Evolutionary conservation across 2,329 filamentous ascomycete species (phyloP).

Genomic region (Lojkania enalia): DNA sequence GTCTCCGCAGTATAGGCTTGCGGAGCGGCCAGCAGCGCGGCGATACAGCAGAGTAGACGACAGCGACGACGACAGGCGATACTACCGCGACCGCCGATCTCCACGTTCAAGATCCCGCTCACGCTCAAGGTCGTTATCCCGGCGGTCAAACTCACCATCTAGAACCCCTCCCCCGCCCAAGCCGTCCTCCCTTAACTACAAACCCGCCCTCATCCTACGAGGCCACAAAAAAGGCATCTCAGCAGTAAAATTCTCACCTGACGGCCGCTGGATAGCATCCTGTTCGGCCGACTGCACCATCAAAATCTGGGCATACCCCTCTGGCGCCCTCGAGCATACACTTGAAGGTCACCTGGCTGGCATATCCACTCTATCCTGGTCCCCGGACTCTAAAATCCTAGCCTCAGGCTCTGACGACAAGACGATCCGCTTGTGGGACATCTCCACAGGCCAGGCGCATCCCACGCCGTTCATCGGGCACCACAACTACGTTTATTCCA

Average conservation of each 20-base stretch:
- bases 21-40: slow-evolving; percentile 41
- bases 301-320: slow-evolving; percentile 84
- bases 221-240: slow-evolving; percentile 82
- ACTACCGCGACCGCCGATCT: slow-evolving; percentile 26
- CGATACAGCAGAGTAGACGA: slow-evolving; percentile 35
- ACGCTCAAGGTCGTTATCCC: slow-evolving; percentile 17
- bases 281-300: slow-evolving; percentile 84
- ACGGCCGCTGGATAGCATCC: slow-evolving; percentile 86
- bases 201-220: slow-evolving; percentile 68
- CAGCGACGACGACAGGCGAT: slow-evolving; percentile 35
- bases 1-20: slow-evolving; percentile 32
- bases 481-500: slow-evolving; percentile 92
- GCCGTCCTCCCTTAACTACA: slow-evolving; percentile 67
- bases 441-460: slow-evolving; percentile 61
- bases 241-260: slow-evolving; percentile 86
- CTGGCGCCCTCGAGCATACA: slow-evolving; percentile 80
- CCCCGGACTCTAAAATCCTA: slow-evolving; percentile 81
- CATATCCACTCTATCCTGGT: slow-evolving; percentile 92
- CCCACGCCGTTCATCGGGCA: slow-evolving; percentile 74
- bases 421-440: slow-evolving; percentile 89
- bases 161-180: slow-evolving; percentile 51
- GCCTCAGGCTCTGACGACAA: slow-evolving; percentile 97
- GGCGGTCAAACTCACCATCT: slow-evolving; percentile 19
- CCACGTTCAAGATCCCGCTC: slow-evolving; percentile 21
- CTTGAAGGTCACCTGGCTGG: slow-evolving; percentile 93